A percentile compares a stretch with the other conserved stretches of the same genome.
These are phyloP conservation scores for Hemileccinum rubropunctum DNA, from an alignment of 768 basidiomycete species.

Conservation along the genomic window DNA sequence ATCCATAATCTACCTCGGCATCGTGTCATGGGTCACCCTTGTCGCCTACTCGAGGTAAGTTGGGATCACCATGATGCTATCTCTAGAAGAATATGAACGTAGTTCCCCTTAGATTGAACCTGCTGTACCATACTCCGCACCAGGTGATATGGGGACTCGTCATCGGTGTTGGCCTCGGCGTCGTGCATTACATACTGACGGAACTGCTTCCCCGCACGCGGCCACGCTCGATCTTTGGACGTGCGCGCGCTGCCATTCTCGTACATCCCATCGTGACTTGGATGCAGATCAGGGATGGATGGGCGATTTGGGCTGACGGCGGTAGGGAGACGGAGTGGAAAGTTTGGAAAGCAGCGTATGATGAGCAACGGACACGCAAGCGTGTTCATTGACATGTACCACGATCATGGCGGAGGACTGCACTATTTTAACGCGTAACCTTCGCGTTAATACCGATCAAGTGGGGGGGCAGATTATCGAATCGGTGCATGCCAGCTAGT, in stretches of 20 bases:
- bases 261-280: conserved; percentile 56
- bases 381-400: conserved; percentile 14
- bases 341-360: conserved; percentile 61
- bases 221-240: conserved; percentile 55
- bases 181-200: conserved; percentile 49
- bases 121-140: conserved; percentile 69
- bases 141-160: conserved; percentile 76
- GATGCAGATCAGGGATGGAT: conserved; percentile 76
- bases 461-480: too few species aligned
- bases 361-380: conserved; percentile 32
- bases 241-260: conserved; percentile 47
- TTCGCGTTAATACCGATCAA: too few species aligned
- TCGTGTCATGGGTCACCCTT: conserved; percentile 54
- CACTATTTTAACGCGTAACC: too few species aligned
- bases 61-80: background rate
- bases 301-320: conserved; percentile 79
- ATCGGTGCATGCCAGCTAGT: too few species aligned
- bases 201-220: conserved; percentile 55
- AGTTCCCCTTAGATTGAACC: conserved; percentile 47
- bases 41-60: conserved; percentile 81
- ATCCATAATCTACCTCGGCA: conserved; percentile 42
- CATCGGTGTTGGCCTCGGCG: conserved; percentile 59
- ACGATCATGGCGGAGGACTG: background rate
- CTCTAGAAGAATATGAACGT: background rate
- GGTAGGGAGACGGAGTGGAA: conserved; percentile 71